These are phyloP conservation scores for Calonectria pseudoturangicola DNA, from an alignment of 2,329 filamentous ascomycete species.

Conservation along the genomic window DNA sequence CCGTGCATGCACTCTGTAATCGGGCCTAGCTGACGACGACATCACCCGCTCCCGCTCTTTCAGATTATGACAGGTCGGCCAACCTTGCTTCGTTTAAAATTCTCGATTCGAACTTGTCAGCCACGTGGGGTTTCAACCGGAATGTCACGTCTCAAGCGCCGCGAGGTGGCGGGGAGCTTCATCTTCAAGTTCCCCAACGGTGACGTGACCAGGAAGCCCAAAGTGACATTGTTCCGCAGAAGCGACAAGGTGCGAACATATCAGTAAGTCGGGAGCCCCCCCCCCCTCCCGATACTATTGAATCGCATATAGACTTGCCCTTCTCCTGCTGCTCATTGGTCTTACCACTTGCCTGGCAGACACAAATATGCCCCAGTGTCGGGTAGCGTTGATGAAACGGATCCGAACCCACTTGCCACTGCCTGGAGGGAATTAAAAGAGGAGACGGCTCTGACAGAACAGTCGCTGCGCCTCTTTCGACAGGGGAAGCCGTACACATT, in stretches of 20 bases:
- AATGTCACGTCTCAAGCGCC: slow-evolving; percentile 52
- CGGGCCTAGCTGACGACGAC: slow-evolving; percentile 18
- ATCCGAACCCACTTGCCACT: slow-evolving; percentile 71
- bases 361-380: slow-evolving; percentile 78
- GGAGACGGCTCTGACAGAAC: slow-evolving; percentile 73
- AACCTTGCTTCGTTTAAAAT: neutral
- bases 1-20: neutral
- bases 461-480: slow-evolving; percentile 70
- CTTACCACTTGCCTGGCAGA: slow-evolving; percentile 55
- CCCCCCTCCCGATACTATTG: neutral
- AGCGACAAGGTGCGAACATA: slow-evolving; percentile 77
- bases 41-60: neutral
- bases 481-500: slow-evolving; percentile 77
- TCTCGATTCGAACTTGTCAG: neutral
- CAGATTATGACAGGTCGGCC: slow-evolving; percentile 22
- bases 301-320: neutral
- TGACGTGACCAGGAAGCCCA: slow-evolving; percentile 60
- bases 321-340: neutral
- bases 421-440: slow-evolving; percentile 78
- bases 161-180: slow-evolving; percentile 70
- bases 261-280: slow-evolving; percentile 63
- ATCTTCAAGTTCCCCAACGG: slow-evolving; percentile 67
- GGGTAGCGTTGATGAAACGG: slow-evolving; percentile 74
- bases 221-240: slow-evolving; percentile 77
- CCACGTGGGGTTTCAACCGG: slow-evolving; percentile 34